Percentiles rank a stretch among this genome's conserved stretches.
These are phyloP conservation scores for Panaeolus papilionaceus DNA, from an alignment of 768 basidiomycete genomes.

Conservation along the genomic window DNA sequence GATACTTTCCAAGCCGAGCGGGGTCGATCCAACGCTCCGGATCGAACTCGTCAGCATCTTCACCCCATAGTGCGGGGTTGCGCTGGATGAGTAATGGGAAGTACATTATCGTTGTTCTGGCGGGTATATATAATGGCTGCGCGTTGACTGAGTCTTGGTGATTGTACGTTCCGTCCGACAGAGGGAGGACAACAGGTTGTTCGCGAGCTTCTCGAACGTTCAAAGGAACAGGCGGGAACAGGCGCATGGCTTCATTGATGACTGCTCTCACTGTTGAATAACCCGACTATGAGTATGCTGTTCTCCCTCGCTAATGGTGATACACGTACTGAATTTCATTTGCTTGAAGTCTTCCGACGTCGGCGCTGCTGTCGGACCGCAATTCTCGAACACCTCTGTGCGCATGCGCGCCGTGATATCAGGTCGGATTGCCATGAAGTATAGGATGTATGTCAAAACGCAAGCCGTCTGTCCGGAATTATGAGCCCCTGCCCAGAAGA, in stretches of 20 bases:
- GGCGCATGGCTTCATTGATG: conserved; percentile 77
- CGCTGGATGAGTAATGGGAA: conserved; percentile 71
- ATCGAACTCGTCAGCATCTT: conserved; percentile 78
- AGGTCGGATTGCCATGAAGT: conserved; percentile 72
- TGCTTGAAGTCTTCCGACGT: conserved; percentile 62
- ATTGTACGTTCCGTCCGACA: conserved; percentile 53
- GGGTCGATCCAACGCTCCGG: conserved; percentile 81
- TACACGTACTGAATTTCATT: conserved; percentile 66
- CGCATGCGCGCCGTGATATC: conserved; percentile 58
- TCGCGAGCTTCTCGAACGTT: conserved; percentile 68
- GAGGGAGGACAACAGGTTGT: conserved; percentile 55
- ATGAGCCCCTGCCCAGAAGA: not conserved
- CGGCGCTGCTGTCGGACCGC: conserved; percentile 53
- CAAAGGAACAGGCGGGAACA: conserved; percentile 82
- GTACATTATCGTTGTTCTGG: conserved; percentile 61
- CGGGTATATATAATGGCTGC: conserved; percentile 64
- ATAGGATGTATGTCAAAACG: conserved; percentile 70
- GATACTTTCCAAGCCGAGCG: conserved; percentile 52
- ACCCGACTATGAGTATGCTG: conserved; percentile 17
- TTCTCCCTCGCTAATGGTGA: not conserved
- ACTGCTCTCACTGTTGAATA: conserved; percentile 66
- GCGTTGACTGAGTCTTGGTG: conserved; percentile 27
- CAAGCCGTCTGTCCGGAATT: conserved; percentile 60
- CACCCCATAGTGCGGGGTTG: conserved; percentile 72
- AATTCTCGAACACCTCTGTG: conserved; percentile 63